Percentiles rank a stretch among this genome's conserved stretches.
phyloP scores from a whole-genome alignment of 768 basidiomycete genomes.

The Termitomyces sp. region DNA sequence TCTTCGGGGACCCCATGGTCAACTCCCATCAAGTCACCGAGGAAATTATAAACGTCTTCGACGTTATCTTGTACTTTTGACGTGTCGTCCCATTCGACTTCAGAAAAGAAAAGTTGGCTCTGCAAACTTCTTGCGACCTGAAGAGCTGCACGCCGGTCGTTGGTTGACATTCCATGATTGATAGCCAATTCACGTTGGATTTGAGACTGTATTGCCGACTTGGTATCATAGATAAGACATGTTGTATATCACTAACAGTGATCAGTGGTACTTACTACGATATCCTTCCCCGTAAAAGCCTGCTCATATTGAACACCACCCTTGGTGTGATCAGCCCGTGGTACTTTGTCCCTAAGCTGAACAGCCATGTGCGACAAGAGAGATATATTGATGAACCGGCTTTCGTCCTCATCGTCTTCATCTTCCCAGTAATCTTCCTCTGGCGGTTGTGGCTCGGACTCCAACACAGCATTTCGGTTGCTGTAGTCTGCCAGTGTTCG shows the following conservation, averaged over 20 bases:
- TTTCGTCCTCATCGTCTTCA: conserved; percentile 59
- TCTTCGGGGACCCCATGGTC: conserved; percentile 57
- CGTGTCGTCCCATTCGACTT: conserved; percentile 86
- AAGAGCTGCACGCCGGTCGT: conserved; percentile 77
- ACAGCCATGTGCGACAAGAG: conserved; percentile 86
- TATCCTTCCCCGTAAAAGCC: conserved; percentile 92
- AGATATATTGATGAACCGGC: conserved; percentile 82
- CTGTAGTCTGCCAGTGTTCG: conserved; percentile 28
- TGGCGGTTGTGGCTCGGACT: conserved; percentile 18
- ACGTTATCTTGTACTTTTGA: conserved; percentile 78
- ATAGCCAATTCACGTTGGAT: conserved; percentile 81
- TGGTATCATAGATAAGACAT: background rate
- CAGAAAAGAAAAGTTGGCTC: conserved; percentile 91
- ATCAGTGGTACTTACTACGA: conserved; percentile 61
- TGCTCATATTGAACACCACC: conserved; percentile 87
- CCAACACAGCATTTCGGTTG: background rate
- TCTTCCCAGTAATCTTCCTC: conserved; percentile 52
- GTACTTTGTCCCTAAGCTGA: conserved; percentile 85
- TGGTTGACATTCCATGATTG: conserved; percentile 66
- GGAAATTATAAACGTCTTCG: conserved; percentile 91
- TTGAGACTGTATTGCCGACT: conserved; percentile 86
- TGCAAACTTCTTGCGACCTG: conserved; percentile 89
- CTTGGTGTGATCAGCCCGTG: conserved; percentile 82
- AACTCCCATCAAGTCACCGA: conserved; percentile 70
- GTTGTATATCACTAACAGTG: background rate